These are phyloP conservation scores for Evansstolkia leycettana DNA, from an alignment of 495 filamentous ascomycete genomes.

Conservation along the genomic window DNA sequence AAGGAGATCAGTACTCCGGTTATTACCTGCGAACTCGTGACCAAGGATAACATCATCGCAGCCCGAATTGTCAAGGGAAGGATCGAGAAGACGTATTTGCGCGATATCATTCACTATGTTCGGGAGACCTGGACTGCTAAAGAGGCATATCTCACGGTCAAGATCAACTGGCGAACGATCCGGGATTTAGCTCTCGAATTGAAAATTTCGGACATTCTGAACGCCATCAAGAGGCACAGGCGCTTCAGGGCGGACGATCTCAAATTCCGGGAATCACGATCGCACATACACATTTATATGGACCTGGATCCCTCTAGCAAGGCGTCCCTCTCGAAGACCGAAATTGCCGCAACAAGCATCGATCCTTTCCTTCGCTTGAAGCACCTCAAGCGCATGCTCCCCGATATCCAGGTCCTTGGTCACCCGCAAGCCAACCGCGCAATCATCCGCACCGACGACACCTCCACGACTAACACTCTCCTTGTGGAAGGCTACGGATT, in stretches of 20 bases:
- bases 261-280: slow-evolving; percentile 28
- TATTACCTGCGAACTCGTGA: slow-evolving; percentile 71
- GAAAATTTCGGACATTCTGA: slow-evolving; percentile 50
- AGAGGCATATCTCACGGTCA: slow-evolving; percentile 59
- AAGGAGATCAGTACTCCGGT: slow-evolving; percentile 88
- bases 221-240: slow-evolving; percentile 61
- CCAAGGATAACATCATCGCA: slow-evolving; percentile 52
- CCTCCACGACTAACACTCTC: slow-evolving; percentile 48
- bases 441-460: slow-evolving; percentile 71
- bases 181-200: slow-evolving; percentile 69
- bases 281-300: slow-evolving; percentile 45
- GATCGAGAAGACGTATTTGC: slow-evolving; percentile 56
- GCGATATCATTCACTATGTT: slow-evolving; percentile 56
- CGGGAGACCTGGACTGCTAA: slow-evolving; percentile 72
- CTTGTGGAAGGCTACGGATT: slow-evolving; percentile 94
- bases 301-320: slow-evolving; percentile 45
- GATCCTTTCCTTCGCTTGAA: slow-evolving; percentile 76
- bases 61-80: slow-evolving; percentile 81
- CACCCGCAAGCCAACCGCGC: slow-evolving; percentile 77
- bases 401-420: slow-evolving; percentile 68
- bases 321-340: slow-evolving; percentile 38
- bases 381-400: slow-evolving; percentile 69
- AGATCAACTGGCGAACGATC: slow-evolving; percentile 67
- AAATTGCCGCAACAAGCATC: slow-evolving; percentile 38
- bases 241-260: slow-evolving; percentile 61